Conservation (phyloP, 345 rosid species). For the Dimocarpus longan region DNA sequence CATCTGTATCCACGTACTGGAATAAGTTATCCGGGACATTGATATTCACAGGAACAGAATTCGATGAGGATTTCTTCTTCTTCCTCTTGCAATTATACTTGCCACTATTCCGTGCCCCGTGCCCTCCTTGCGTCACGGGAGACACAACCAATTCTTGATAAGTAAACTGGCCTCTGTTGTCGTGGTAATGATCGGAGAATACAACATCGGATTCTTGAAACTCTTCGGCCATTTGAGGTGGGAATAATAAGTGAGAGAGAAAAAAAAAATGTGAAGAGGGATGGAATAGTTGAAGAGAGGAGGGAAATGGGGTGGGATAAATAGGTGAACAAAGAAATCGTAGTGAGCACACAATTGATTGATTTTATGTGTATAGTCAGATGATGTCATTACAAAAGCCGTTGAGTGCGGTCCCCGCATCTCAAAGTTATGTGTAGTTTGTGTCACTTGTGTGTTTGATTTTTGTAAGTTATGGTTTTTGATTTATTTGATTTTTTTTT, state of each 20-base stretch:
- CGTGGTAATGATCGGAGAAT: slow-evolving; percentile 34
- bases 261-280: background rate
- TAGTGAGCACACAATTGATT: slow-evolving; percentile 33
- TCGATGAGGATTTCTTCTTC: slow-evolving; percentile 29
- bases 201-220: slow-evolving; percentile 57
- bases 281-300: background rate
- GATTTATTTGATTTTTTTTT: background rate
- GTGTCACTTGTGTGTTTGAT: background rate
- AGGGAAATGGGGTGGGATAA: slow-evolving; percentile 11
- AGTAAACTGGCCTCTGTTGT: background rate
- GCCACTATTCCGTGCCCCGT: background rate
- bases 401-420: slow-evolving; percentile 61
- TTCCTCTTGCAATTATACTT: slow-evolving; percentile 24
- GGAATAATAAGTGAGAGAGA: background rate
- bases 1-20: slow-evolving; percentile 15
- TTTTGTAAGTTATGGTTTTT: background rate
- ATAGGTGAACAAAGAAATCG: slow-evolving; percentile 29
- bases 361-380: slow-evolving; percentile 24
- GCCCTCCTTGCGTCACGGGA: background rate
- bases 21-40: slow-evolving; percentile 28
- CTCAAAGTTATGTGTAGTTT: background rate
- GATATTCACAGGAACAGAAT: slow-evolving; percentile 40
- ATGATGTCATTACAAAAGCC: slow-evolving; percentile 42
- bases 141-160: slow-evolving; percentile 2
- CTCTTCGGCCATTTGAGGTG: slow-evolving; percentile 49